Conservation (phyloP, 1,284 basidiomycete genomes). For the Irpex sp. region DNA sequence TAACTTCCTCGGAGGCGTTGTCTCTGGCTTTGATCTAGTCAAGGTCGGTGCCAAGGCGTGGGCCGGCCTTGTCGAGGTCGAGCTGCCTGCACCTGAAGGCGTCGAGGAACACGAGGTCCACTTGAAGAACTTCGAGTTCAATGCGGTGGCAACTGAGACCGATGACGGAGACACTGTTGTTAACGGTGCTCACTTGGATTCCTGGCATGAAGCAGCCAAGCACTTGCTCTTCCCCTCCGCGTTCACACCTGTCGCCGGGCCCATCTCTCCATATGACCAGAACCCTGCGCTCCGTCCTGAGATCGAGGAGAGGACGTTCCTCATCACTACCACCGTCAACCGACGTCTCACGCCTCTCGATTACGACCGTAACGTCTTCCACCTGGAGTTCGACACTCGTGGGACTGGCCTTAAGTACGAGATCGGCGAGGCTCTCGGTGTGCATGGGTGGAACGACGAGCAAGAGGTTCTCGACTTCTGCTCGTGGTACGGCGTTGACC, state of each 20-base stretch:
- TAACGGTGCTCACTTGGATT: conserved; percentile 58
- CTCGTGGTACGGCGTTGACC: conserved; percentile 87
- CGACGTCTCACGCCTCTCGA: conserved; percentile 90
- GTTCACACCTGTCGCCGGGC: conserved; percentile 47
- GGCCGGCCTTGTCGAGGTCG: conserved; percentile 52
- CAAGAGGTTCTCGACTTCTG: conserved; percentile 89
- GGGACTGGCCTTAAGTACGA: conserved; percentile 94
- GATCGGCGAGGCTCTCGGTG: conserved; percentile 94
- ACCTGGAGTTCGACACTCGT: conserved; percentile 92
- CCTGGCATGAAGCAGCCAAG: conserved; percentile 88
- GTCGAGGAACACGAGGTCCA: conserved; percentile 23
- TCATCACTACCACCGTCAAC: conserved; percentile 93
- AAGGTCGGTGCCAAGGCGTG: conserved; percentile 52
- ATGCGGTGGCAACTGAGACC: conserved; percentile 62
- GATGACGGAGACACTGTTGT: conserved; percentile 51
- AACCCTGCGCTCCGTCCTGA: conserved; percentile 83
- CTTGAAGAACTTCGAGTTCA: conserved; percentile 63
- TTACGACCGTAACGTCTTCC: conserved; percentile 99
- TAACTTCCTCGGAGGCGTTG: conserved; percentile 35
- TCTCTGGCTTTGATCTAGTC: conserved; percentile 41
- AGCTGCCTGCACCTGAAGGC: conserved; percentile 27
- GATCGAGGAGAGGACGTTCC: conserved; percentile 85
- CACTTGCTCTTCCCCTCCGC: conserved; percentile 86
- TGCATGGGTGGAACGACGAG: conserved; percentile 98
- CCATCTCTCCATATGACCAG: conserved; percentile 43